A percentile compares a stretch with the other conserved stretches of the same genome.
Evolutionary conservation across 2,329 filamentous ascomycete species (phyloP).

Genomic region (Fusarium oxysporum): DNA sequence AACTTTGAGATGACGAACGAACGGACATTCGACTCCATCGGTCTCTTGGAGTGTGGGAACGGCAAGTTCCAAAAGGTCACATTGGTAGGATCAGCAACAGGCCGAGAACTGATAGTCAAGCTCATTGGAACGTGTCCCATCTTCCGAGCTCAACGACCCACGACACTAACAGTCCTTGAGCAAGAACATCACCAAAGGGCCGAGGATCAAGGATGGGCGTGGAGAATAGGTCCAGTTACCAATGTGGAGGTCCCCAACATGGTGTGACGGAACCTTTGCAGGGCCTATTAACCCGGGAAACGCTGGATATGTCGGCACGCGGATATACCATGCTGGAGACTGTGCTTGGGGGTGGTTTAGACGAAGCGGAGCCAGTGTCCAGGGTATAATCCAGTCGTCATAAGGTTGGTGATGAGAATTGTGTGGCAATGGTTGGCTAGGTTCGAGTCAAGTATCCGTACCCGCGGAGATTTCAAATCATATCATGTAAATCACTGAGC

Average conservation of each 20-base stretch:
- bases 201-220: constrained; percentile 25
- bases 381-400: constrained; percentile 24
- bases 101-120: constrained; percentile 10
- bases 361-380: constrained; percentile 25
- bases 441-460: constrained; percentile 15
- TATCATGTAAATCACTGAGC: neutral
- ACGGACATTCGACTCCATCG: constrained; percentile 15
- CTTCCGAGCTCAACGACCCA: constrained; percentile 26
- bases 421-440: constrained; percentile 19
- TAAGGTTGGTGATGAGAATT: constrained; percentile 24
- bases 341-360: constrained; percentile 9
- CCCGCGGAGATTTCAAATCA: constrained; percentile 15
- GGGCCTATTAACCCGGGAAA: constrained; percentile 7
- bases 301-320: constrained; percentile 40
- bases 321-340: constrained; percentile 11
- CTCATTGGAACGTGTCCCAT: constrained; percentile 4
- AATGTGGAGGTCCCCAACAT: constrained; percentile 24
- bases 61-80: constrained; percentile 8
- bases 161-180: constrained; percentile 29
- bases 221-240: constrained; percentile 1
- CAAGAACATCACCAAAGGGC: constrained; percentile 24
- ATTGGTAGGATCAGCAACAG: constrained; percentile 21
- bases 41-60: constrained; percentile 12
- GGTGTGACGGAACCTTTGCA: constrained; percentile 27
- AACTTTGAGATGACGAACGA: constrained; percentile 24